Evolutionary conservation across 768 basidiomycete genomes (phyloP).

Genomic region (Pulveroboletus sp.): DNA sequence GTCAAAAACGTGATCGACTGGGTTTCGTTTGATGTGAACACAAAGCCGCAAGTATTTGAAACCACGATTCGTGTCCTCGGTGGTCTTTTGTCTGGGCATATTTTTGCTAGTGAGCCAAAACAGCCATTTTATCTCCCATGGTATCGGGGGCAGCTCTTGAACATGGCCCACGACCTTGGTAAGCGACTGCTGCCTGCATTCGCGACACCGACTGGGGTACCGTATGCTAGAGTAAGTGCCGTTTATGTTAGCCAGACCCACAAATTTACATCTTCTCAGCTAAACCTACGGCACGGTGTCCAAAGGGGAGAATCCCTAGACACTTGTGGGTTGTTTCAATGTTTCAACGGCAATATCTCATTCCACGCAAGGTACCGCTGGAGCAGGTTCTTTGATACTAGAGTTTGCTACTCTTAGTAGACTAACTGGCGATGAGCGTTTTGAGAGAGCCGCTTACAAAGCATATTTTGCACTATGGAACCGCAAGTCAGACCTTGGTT

Average conservation of each 20-base stretch:
- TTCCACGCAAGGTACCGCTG: slow-evolving; percentile 66
- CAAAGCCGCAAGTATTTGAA: slow-evolving; percentile 97
- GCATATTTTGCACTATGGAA: slow-evolving; percentile 96
- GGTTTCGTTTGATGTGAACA: slow-evolving; percentile 90
- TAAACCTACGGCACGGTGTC: slow-evolving; percentile 81
- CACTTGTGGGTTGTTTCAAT: slow-evolving; percentile 59
- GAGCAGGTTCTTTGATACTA: slow-evolving; percentile 86
- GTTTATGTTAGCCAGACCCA: not conserved
- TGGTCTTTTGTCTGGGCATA: slow-evolving; percentile 81
- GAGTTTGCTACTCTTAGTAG: slow-evolving; percentile 94
- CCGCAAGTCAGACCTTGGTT: slow-evolving; percentile 72
- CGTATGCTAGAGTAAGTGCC: slow-evolving; percentile 72
- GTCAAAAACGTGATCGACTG: slow-evolving; percentile 75
- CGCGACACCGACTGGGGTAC: slow-evolving; percentile 84
- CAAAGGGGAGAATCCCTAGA: slow-evolving; percentile 70
- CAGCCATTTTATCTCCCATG: slow-evolving; percentile 75
- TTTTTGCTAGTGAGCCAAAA: slow-evolving; percentile 62
- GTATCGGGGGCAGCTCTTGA: slow-evolving; percentile 78
- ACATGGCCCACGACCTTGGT: slow-evolving; percentile 84
- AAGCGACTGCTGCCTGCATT: slow-evolving; percentile 87
- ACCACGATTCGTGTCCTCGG: slow-evolving; percentile 93
- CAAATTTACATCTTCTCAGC: slow-evolving; percentile 36
- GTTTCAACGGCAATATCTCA: slow-evolving; percentile 2
- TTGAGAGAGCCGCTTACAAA: slow-evolving; percentile 83
- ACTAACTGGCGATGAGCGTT: slow-evolving; percentile 83